A percentile compares a stretch with the other conserved stretches of the same genome.
Conservation (phyloP, 108 stramenopile genomes). For the Nannochloropsis gaditana region DNA sequence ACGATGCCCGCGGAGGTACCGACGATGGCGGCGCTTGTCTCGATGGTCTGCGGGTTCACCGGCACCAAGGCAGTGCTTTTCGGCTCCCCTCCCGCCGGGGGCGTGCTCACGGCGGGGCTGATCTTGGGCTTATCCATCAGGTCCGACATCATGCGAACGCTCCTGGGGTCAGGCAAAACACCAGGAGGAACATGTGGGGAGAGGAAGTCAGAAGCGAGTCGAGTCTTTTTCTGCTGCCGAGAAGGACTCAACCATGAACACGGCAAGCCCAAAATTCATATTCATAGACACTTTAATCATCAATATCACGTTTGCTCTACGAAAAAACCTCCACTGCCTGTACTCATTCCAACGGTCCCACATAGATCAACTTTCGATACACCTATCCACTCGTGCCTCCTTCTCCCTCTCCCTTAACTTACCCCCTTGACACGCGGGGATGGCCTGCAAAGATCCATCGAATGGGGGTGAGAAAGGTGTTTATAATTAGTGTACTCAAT, state of each 20-base stretch:
- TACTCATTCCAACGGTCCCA: background rate
- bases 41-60: slow-evolving; percentile 21
- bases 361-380: background rate
- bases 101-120: background rate
- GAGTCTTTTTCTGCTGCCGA: background rate
- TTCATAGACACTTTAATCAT: background rate
- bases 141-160: background rate
- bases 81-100: background rate
- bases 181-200: background rate
- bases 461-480: background rate
- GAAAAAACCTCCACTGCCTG: background rate
- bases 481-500: background rate
- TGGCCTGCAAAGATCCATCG: background rate
- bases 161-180: background rate
- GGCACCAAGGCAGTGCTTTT: slow-evolving; percentile 7
- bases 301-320: background rate
- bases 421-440: slow-evolving; percentile 1
- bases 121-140: slow-evolving; percentile 7
- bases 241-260: background rate
- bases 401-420: background rate
- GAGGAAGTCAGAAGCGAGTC: background rate
- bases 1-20: slow-evolving; percentile 17
- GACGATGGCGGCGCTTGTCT: slow-evolving; percentile 16
- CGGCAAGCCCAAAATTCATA: background rate
- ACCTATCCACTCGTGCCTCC: background rate